Percentiles rank a stretch among this genome's conserved stretches.
Conservation (phyloP, 768 basidiomycete genomes). For the Coprinopsis strossmayeri region DNA sequence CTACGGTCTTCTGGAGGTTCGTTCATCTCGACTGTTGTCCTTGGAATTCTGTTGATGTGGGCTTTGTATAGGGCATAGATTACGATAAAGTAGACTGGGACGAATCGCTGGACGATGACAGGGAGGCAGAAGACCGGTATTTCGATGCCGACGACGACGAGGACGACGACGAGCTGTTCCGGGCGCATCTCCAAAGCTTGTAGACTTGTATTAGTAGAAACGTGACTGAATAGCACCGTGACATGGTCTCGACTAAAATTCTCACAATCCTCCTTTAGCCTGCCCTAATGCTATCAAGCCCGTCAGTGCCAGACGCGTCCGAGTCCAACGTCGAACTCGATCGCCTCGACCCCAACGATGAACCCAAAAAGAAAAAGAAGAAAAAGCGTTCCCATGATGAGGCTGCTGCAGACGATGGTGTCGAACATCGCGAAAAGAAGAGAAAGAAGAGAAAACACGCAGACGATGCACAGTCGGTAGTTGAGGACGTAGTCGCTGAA, state of each 20-base stretch:
- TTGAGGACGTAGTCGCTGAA: not conserved
- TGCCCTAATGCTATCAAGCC: constrained; percentile 37
- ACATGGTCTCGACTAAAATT: not conserved
- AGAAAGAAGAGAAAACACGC: constrained; percentile 28
- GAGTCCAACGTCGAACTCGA: constrained; percentile 13
- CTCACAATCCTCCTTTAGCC: constrained; percentile 23
- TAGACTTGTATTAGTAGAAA: too few relatives aligned
- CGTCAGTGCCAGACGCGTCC: constrained; percentile 15
- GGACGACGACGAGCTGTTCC: too few relatives aligned
- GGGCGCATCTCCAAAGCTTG: too few relatives aligned
- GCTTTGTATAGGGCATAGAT: constrained; percentile 45
- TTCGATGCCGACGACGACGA: constrained; percentile 55
- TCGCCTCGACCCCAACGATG: constrained; percentile 8
- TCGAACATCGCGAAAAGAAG: constrained; percentile 20
- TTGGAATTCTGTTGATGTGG: constrained; percentile 4
- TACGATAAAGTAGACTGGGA: constrained; percentile 75
- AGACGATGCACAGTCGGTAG: constrained; percentile 17
- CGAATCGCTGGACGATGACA: constrained; percentile 59
- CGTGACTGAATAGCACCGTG: not conserved
- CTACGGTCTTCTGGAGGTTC: constrained; percentile 68
- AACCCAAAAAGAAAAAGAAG: constrained; percentile 29
- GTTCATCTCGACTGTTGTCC: too few relatives aligned
- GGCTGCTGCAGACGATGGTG: constrained; percentile 7
- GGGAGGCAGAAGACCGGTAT: constrained; percentile 64
- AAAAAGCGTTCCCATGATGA: constrained; percentile 30